phyloP scores from a whole-genome alignment of 345 rosid genomes.

The Pseudoturritis turrita region DNA sequence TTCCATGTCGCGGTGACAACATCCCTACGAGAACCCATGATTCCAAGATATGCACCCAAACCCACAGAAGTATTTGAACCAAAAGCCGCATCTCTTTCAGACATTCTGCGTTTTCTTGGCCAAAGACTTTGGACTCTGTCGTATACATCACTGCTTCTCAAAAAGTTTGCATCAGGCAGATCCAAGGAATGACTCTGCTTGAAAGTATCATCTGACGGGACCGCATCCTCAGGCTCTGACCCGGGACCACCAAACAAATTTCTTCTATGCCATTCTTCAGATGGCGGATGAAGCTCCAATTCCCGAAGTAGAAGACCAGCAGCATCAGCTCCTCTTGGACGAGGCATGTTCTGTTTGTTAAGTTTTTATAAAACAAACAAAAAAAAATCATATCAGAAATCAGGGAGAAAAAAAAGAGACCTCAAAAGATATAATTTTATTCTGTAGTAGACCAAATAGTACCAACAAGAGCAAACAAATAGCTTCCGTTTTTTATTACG shows the following conservation, averaged over 20 bases:
- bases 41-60: constrained; percentile 93
- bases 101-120: constrained; percentile 95
- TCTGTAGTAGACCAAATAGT: neutral
- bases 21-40: constrained; percentile 98
- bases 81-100: constrained; percentile 98
- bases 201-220: constrained; percentile 44
- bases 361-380: constrained; percentile 1
- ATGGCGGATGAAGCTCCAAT: constrained; percentile 95
- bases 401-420: neutral
- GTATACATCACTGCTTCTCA: constrained; percentile 45
- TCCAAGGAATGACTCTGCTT: constrained; percentile 41
- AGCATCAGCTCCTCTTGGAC: constrained; percentile 99
- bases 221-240: constrained; percentile 73
- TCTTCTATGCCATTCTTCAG: constrained; percentile 99
- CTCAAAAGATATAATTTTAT: neutral
- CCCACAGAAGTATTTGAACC: constrained; percentile 93
- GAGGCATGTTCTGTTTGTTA: constrained; percentile 84
- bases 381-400: neutral
- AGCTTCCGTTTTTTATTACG: neutral
- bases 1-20: constrained; percentile 95
- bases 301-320: constrained; percentile 95
- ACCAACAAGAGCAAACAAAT: neutral
- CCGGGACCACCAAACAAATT: constrained; percentile 97
- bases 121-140: constrained; percentile 70
- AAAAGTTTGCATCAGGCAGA: constrained; percentile 36